Conservation (phyloP, 192 early-diverging fungal genomes). For the Mortierella antarctica region DNA sequence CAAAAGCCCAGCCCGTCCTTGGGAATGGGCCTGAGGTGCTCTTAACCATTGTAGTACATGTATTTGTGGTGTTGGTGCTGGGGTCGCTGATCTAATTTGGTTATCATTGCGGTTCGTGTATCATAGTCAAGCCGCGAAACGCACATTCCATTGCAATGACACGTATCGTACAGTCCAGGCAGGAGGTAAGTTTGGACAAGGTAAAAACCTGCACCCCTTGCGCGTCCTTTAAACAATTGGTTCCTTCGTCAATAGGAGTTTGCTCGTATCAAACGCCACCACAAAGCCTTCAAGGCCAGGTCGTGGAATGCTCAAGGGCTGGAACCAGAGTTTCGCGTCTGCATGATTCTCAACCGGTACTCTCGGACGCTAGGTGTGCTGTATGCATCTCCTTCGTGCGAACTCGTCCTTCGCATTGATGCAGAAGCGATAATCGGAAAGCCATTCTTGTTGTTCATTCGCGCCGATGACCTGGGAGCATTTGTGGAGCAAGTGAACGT, state of each 20-base stretch:
- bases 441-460: slow-evolving; percentile 27
- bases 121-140: neutral
- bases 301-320: slow-evolving; percentile 13
- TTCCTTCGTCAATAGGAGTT: slow-evolving; percentile 3
- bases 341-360: slow-evolving; percentile 43
- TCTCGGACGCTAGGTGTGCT: slow-evolving; percentile 13
- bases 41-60: neutral
- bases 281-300: slow-evolving; percentile 9
- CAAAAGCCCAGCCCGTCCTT: too few species aligned
- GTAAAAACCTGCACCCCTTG: neutral
- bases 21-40: too few species aligned
- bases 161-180: neutral
- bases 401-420: slow-evolving; percentile 9
- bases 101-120: neutral
- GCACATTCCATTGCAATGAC: slow-evolving; percentile 15
- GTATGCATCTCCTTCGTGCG: slow-evolving; percentile 34
- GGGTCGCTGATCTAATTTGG: neutral
- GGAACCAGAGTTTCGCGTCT: slow-evolving; percentile 23
- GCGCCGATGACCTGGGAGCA: slow-evolving; percentile 28
- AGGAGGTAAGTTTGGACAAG: slow-evolving; percentile 4
- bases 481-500: slow-evolving; percentile 30
- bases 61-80: neutral
- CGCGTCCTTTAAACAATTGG: neutral
- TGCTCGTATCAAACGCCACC: slow-evolving; percentile 21
- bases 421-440: slow-evolving; percentile 20